Evolutionary conservation across 176 grass and related monocot species (phyloP), one percentile per base, ranked within the genome.

Genomic region (Oryza glumipatula): DNA sequence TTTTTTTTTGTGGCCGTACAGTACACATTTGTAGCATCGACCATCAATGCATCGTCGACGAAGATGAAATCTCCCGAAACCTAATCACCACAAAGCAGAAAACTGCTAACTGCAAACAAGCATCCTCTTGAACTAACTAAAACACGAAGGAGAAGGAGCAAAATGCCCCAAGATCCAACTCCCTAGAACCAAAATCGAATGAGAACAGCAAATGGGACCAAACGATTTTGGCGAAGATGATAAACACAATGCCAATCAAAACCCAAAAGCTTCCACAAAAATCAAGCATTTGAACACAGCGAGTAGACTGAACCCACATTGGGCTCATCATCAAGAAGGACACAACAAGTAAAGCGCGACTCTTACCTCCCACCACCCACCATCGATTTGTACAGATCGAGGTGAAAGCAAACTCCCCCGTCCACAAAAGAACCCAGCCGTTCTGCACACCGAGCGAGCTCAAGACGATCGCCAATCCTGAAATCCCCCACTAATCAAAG

Each of bases 311-410:
- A 47, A 14, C 0, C 32, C 35, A 58, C 13, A 17, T 51, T 21
- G 47, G 47, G n/a, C 32, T 58, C 28, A 69, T 11, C 15, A 80
- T 21, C 28, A 80, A 33, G 65, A 80, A 33, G 65, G 26, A 44
- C 67, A 41, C 12, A 24, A 39, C 11, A 26, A n/a, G 6, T 61
- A 17, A 17, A 45, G 74, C 65, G 44, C 66, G 32, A 9, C 24
- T 21, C 70, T 65, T 68, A 81, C 87, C 87, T 81, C 70, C 47
- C 82, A 70, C 78, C 67, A 68, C 67, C 75, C 12, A 49, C 36
- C 5, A 65, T 33, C 1, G 23, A 28, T 32, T 15, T 63, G 38
- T 9, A 36, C 69, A n/a, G 58, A 63, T 63, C n/a, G n/a, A 63
- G 58, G 6, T 58, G 14, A 56, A 56, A 56, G 51, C 51, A 56